These are phyloP conservation scores for Filobasidium uniguttulatum DNA, from an alignment of 1,284 basidiomycete genomes.

Conservation along the genomic window DNA sequence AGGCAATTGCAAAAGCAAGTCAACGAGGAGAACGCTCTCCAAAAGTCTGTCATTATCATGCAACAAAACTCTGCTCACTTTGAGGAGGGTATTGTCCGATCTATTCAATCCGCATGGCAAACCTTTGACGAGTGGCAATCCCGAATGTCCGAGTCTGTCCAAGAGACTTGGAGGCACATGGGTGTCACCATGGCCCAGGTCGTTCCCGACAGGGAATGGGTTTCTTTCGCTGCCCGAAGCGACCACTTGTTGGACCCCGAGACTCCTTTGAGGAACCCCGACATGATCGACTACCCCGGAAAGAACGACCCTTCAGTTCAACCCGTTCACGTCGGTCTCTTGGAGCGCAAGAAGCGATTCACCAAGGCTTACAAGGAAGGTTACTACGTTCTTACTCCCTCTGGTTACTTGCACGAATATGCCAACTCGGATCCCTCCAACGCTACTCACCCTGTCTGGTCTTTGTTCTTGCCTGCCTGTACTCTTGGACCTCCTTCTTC, in stretches of 20 bases:
- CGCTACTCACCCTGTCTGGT: slow-evolving; percentile 60
- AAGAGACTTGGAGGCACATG: slow-evolving; percentile 66
- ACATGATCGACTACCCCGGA: slow-evolving; percentile 71
- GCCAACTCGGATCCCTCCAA: slow-evolving; percentile 60
- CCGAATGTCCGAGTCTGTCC: slow-evolving; percentile 64
- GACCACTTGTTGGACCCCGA: slow-evolving; percentile 96
- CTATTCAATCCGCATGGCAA: slow-evolving; percentile 91
- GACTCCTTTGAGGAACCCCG: slow-evolving; percentile 73
- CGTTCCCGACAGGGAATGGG: slow-evolving; percentile 90
- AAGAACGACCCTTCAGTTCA: slow-evolving; percentile 84
- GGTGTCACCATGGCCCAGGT: slow-evolving; percentile 69
- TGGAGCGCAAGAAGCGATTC: slow-evolving; percentile 96
- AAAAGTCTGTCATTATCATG: slow-evolving; percentile 98
- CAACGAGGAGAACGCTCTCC: slow-evolving; percentile 92
- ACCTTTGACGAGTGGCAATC: slow-evolving; percentile 96
- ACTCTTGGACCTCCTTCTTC: slow-evolving; percentile 87
- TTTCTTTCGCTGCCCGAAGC: slow-evolving; percentile 81
- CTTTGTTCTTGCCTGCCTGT: slow-evolving; percentile 85
- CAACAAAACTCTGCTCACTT: slow-evolving; percentile 96
- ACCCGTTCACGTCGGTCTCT: slow-evolving; percentile 75
- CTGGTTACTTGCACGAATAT: slow-evolving; percentile 92
- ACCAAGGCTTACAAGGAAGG: slow-evolving; percentile 76
- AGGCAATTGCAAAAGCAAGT: slow-evolving; percentile 80
- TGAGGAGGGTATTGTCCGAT: slow-evolving; percentile 89
- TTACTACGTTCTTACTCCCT: slow-evolving; percentile 87